A percentile compares a stretch with the other conserved stretches of the same genome.
phyloP scores from a whole-genome alignment of 2,329 filamentous ascomycete genomes.

The Mollisia scopiformis region DNA sequence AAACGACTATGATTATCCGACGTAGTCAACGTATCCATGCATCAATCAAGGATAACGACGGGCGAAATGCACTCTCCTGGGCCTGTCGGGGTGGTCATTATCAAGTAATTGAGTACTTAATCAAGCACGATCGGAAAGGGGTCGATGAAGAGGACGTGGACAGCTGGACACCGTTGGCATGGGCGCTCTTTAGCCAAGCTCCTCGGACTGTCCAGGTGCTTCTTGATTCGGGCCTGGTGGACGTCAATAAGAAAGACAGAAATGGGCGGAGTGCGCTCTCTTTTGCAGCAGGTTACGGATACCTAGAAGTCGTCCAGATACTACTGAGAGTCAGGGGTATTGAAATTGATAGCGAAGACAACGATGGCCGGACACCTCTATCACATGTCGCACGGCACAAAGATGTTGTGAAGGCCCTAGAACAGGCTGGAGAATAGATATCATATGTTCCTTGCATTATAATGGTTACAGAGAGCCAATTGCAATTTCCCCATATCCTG shows the following conservation, averaged over 20 bases:
- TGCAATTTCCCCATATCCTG: too few species aligned
- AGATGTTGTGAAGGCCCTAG: too few species aligned
- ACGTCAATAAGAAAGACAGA: constrained; percentile 36
- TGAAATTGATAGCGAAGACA: constrained; percentile 8
- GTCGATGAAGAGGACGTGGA: constrained; percentile 38
- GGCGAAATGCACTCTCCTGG: constrained; percentile 39
- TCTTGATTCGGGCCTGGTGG: constrained; percentile 34
- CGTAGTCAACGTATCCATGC: constrained; percentile 29
- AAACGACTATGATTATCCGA: too few species aligned
- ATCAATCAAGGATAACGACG: constrained; percentile 34
- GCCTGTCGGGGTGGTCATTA: constrained; percentile 32
- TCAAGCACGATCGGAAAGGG: constrained; percentile 34
- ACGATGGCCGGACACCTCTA: constrained; percentile 13
- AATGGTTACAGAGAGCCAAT: too few species aligned
- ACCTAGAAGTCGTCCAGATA: constrained; percentile 30
- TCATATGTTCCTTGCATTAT: too few species aligned
- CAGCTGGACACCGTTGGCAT: constrained; percentile 42
- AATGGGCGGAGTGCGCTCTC: constrained; percentile 37
- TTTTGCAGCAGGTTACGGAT: constrained; percentile 41
- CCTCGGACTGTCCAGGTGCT: constrained; percentile 36
- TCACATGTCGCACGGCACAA: too few species aligned
- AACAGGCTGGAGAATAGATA: too few species aligned
- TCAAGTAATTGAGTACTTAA: constrained; percentile 33
- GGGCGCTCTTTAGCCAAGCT: constrained; percentile 35
- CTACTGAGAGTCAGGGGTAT: constrained; percentile 10